Percentiles rank a stretch among this genome's conserved stretches.
These are phyloP conservation scores for Fusarium falciforme DNA, from an alignment of 2,329 filamentous ascomycete genomes.

Conservation along the genomic window DNA sequence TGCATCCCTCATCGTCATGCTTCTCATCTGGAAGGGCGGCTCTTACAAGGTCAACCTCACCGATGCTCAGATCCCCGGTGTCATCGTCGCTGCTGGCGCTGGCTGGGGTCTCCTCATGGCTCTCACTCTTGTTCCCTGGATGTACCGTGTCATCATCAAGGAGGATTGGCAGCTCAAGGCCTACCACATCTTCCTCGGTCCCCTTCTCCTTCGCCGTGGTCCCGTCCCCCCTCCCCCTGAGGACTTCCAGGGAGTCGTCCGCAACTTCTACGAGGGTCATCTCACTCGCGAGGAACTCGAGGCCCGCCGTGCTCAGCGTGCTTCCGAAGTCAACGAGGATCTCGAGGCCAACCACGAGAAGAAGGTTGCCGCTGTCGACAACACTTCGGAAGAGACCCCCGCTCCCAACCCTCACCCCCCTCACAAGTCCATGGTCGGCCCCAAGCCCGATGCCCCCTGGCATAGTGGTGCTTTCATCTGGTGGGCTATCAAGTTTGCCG, in stretches of 20 bases:
- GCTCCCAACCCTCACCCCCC: too few relatives aligned
- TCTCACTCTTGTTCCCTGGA: constrained; percentile 68
- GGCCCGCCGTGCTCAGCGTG: constrained; percentile 48
- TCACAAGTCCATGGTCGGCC: constrained; percentile 52
- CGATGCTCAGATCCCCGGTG: constrained; percentile 61
- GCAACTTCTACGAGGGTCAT: constrained; percentile 68
- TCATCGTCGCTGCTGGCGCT: constrained; percentile 64
- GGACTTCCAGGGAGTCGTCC: constrained; percentile 55
- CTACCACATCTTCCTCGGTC: constrained; percentile 66
- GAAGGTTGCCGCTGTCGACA: constrained; percentile 28
- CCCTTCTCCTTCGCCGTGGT: constrained; percentile 60
- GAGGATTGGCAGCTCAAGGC: constrained; percentile 70
- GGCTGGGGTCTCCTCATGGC: constrained; percentile 61
- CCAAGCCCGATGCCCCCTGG: constrained; percentile 57
- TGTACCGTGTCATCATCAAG: constrained; percentile 68
- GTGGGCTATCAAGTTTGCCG: constrained; percentile 57
- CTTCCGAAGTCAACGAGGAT: constrained; percentile 34
- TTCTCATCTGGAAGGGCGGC: constrained; percentile 69
- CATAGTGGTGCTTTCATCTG: constrained; percentile 55
- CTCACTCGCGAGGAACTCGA: constrained; percentile 65
- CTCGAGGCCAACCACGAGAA: constrained; percentile 45
- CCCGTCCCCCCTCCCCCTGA: constrained; percentile 55
- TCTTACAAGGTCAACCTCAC: constrained; percentile 60
- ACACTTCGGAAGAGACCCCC: too few relatives aligned
- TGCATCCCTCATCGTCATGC: constrained; percentile 65